Evolutionary conservation across 2,329 filamentous ascomycete species (phyloP).

Genomic region (Daldinia sp.): DNA sequence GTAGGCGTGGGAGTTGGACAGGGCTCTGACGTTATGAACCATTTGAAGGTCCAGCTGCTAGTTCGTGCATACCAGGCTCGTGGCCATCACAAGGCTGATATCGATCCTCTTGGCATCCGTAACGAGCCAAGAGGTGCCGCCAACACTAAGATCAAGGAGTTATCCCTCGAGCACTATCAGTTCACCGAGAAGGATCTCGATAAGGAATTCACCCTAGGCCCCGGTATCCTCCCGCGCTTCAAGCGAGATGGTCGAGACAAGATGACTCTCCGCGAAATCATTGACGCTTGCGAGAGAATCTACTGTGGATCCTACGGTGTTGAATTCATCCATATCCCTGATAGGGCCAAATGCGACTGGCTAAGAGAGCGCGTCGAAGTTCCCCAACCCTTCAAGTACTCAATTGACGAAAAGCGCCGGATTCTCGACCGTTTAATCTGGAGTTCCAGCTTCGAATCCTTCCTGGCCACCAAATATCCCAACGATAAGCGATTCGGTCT

Average conservation of each 20-base stretch:
- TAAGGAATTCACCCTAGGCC: conserved; percentile 88
- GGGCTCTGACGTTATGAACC: conserved; percentile 88
- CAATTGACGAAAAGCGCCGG: conserved; percentile 95
- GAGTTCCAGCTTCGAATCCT: conserved; percentile 96
- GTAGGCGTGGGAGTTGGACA: conserved; percentile 70
- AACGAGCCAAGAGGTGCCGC: conserved; percentile 84
- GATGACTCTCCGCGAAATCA: conserved; percentile 96
- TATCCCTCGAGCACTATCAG: conserved; percentile 91
- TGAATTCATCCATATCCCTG: conserved; percentile 98
- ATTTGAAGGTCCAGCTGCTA: conserved; percentile 96
- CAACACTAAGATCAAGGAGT: conserved; percentile 88
- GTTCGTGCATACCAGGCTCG: conserved; percentile 98
- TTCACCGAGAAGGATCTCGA: conserved; percentile 96
- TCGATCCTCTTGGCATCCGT: conserved; percentile 94
- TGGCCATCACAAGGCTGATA: conserved; percentile 97
- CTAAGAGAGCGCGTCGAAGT: conserved; percentile 94
- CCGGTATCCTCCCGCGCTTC: conserved; percentile 94
- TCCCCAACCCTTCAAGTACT: conserved; percentile 94
- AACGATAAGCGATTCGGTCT: conserved; percentile 99
- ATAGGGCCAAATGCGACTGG: conserved; percentile 98
- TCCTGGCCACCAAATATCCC: conserved; percentile 96
- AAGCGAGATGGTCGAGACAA: conserved; percentile 87
- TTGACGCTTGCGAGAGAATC: conserved; percentile 89
- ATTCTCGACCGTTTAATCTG: conserved; percentile 98
- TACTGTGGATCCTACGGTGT: conserved; percentile 98